Base-by-base conservation (phyloP, 108 stramenopile species). In the Aureococcus anophagefferens region DNA sequence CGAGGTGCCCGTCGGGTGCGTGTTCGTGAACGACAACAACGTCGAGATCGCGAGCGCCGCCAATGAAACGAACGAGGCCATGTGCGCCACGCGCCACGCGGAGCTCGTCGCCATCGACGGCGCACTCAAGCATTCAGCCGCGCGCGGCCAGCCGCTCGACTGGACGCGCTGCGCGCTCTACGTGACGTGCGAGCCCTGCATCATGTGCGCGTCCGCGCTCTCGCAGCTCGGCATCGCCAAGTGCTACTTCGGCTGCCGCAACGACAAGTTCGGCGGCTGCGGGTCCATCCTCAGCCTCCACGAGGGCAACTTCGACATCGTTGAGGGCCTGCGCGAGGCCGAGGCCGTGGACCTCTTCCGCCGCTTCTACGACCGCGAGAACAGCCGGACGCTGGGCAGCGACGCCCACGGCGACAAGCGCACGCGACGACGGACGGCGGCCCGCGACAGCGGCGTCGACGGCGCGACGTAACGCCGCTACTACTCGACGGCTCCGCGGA, bases 201-300 rank as follows among this genome's bases (percentile, higher is more conserved):
- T 82, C 59, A 82, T 82, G 81, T 82, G 81, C 77, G 79, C 81
- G 16, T 35, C 72, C 0, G 81, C 81, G 15, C 40, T 82, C 63
- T 4, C 36, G 17, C 37, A 44, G 35, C 63, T 75, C 59, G 68
- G 68, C 14, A 63, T 81, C 5, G 5, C 35, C 0, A 28, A 36
- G 28, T 74, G 75, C 30, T 40, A 51, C 29, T 81, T 81, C 34
- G 80, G 80, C 1, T 73, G 73, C 21, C 14, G 29, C 18, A 81
- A 81, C 33, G 70, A 71, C 35, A 76, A 72, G 36, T 76, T 76
- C 32, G 75, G 75, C 31, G 75, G 75, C 0, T 76, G 75, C 33
- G 75, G 75, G 5, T 65, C 70, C 5, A 70, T 72, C 33, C 21
- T 76, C 18, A 5, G 7, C 31, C 34, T 74, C 13, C 33, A 68